These are phyloP conservation scores for Trichophyton schoenleinii DNA, from an alignment of 2,329 filamentous ascomycete species.

Conservation along the genomic window DNA sequence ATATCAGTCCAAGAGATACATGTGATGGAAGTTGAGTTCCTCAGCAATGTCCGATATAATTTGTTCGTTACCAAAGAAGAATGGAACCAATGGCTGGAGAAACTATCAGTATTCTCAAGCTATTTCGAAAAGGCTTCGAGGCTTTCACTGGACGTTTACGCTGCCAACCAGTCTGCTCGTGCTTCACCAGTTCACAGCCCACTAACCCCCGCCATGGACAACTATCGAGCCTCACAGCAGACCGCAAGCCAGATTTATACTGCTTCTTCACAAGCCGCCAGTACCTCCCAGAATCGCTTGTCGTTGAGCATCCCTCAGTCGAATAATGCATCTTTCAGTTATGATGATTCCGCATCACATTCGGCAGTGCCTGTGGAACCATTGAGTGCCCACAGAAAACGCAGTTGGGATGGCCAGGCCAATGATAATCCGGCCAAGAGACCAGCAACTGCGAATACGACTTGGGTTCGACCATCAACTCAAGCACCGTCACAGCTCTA, in stretches of 20 bases:
- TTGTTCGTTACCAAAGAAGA: conserved; percentile 73
- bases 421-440: conserved; percentile 6
- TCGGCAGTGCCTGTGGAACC: conserved; percentile 13
- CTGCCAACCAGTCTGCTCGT: conserved; percentile 25
- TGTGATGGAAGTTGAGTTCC: conserved; percentile 98
- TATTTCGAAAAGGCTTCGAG: conserved; percentile 63
- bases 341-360: neutral
- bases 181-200: conserved; percentile 14
- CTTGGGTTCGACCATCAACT: conserved; percentile 15
- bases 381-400: conserved; percentile 21
- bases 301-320: neutral
- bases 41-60: conserved; percentile 96
- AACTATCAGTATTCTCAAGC: conserved; percentile 67
- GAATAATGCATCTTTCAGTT: neutral
- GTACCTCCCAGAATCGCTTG: neutral
- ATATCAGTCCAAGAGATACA: conserved; percentile 93
- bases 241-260: neutral
- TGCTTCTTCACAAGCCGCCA: neutral
- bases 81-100: conserved; percentile 78
- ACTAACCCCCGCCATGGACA: neutral
- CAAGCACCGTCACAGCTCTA: conserved; percentile 16
- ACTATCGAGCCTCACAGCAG: neutral
- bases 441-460: conserved; percentile 4
- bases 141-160: conserved; percentile 22
- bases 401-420: conserved; percentile 11